Conservation (phyloP, 768 basidiomycete genomes). For the Serendipita sp. region DNA sequence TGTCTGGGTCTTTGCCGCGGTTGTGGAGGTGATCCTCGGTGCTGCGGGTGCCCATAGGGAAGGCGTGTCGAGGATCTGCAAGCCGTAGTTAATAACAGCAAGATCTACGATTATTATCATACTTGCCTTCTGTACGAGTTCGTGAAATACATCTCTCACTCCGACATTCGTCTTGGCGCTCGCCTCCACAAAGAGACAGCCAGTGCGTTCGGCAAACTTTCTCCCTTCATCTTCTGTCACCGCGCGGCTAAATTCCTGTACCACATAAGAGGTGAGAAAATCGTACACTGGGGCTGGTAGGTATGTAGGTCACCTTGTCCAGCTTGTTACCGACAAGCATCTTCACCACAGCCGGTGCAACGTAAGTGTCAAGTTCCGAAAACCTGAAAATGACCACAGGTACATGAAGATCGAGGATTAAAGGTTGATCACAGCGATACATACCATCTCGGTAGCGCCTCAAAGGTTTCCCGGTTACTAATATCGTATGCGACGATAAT, state of each 20-base stretch:
- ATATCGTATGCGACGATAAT: slow-evolving; percentile 73
- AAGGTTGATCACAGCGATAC: not conserved
- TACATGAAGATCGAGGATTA: not conserved
- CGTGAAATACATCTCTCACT: slow-evolving; percentile 59
- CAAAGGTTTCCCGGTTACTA: slow-evolving; percentile 79
- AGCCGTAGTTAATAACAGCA: not conserved
- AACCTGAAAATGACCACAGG: slow-evolving; percentile 23
- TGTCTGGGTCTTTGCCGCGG: not conserved
- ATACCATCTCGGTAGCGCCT: slow-evolving; percentile 81
- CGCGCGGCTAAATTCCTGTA: slow-evolving; percentile 76
- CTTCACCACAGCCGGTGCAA: slow-evolving; percentile 71
- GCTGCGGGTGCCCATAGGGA: slow-evolving; percentile 47
- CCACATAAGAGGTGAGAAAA: not conserved
- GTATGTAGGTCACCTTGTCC: slow-evolving; percentile 46
- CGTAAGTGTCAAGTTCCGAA: slow-evolving; percentile 85
- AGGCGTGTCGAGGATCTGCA: slow-evolving; percentile 49
- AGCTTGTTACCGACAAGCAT: slow-evolving; percentile 85
- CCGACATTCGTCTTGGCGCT: slow-evolving; percentile 82
- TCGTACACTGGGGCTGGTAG: not conserved
- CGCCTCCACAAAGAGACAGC: slow-evolving; percentile 77
- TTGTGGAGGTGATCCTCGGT: not conserved
- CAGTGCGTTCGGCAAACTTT: slow-evolving; percentile 66
- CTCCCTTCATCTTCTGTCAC: slow-evolving; percentile 65
- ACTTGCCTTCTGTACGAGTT: slow-evolving; percentile 60
- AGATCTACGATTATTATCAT: not conserved